These are phyloP conservation scores for Ceratobasidium theobromae DNA, from an alignment of 1,284 basidiomycete species.

Conservation along the genomic window DNA sequence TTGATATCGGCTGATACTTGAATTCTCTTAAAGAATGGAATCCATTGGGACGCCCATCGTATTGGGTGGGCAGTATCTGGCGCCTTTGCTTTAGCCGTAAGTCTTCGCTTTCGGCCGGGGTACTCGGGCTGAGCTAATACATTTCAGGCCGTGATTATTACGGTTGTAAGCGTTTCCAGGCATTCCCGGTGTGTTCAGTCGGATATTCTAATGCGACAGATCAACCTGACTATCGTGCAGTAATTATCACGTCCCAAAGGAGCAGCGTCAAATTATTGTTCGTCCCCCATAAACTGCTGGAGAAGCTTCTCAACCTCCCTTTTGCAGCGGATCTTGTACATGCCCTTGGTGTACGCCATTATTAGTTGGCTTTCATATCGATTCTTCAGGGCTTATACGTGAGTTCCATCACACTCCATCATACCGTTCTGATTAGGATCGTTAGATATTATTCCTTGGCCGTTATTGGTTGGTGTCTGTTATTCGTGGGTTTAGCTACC, in stretches of 20 bases:
- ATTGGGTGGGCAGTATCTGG: constrained; percentile 77
- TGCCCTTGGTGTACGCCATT: constrained; percentile 72
- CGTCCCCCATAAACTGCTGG: constrained; percentile 39
- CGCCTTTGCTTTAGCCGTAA: constrained; percentile 58
- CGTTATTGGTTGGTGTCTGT: constrained; percentile 59
- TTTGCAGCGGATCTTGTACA: constrained; percentile 69
- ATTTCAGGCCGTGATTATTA: constrained; percentile 60
- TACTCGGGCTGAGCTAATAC: constrained; percentile 5
- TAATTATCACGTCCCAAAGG: constrained; percentile 63
- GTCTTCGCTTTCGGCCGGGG: constrained; percentile 38
- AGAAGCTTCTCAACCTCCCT: not conserved
- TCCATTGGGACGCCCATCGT: constrained; percentile 49
- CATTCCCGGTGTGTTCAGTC: constrained; percentile 58
- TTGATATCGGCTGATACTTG: not conserved
- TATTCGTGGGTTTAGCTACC: not conserved
- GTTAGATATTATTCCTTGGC: constrained; percentile 67
- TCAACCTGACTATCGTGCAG: constrained; percentile 43
- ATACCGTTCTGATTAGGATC: constrained; percentile 1
- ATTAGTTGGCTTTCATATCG: constrained; percentile 88
- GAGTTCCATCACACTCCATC: constrained; percentile 19
- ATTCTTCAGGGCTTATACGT: constrained; percentile 77
- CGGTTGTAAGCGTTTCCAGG: constrained; percentile 54
- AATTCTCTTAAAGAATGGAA: constrained; percentile 9
- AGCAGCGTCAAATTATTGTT: constrained; percentile 73
- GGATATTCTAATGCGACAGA: not conserved